These are phyloP conservation scores for Scheffersomyces segobiensis DNA, from an alignment of 1,139 yeast genomes.

Conservation along the genomic window DNA sequence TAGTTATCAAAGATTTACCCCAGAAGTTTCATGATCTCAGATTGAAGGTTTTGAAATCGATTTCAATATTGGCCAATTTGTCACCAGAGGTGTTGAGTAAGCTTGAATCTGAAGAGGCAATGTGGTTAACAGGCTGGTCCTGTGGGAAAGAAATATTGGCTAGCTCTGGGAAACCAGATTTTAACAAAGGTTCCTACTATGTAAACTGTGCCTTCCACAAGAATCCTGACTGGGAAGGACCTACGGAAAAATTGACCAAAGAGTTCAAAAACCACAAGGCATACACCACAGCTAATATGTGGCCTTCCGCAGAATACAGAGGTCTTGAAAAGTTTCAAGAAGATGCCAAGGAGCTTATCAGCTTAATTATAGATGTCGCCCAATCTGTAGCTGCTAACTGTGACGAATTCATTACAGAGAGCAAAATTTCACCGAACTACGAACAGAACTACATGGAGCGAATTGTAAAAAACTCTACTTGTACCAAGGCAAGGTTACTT, in stretches of 20 bases:
- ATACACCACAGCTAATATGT: constrained; percentile 53
- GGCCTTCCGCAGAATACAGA: constrained; percentile 41
- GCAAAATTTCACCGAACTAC: constrained; percentile 26
- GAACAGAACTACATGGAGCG: constrained; percentile 40
- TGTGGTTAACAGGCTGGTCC: constrained; percentile 68
- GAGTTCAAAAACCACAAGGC: constrained; percentile 37
- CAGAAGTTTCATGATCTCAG: constrained; percentile 38
- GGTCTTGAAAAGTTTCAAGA: constrained; percentile 31
- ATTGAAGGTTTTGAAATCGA: constrained; percentile 41
- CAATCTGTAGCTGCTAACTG: constrained; percentile 53
- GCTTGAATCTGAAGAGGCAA: constrained; percentile 48
- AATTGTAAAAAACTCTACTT: constrained; percentile 50
- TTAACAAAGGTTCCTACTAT: constrained; percentile 59
- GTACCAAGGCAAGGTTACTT: constrained; percentile 60
- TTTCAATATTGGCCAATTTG: constrained; percentile 47
- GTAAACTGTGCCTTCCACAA: constrained; percentile 59
- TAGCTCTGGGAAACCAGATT: constrained; percentile 43
- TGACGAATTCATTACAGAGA: constrained; percentile 40
- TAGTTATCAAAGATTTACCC: constrained; percentile 49
- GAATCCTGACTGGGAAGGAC: constrained; percentile 47
- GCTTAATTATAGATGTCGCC: constrained; percentile 52
- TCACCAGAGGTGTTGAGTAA: constrained; percentile 30
- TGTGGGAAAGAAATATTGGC: constrained; percentile 56
- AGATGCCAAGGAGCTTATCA: constrained; percentile 41
- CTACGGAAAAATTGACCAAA: constrained; percentile 30